phyloP scores from a whole-genome alignment of 495 filamentous ascomycete genomes.

The Entonaema liquescens region DNA sequence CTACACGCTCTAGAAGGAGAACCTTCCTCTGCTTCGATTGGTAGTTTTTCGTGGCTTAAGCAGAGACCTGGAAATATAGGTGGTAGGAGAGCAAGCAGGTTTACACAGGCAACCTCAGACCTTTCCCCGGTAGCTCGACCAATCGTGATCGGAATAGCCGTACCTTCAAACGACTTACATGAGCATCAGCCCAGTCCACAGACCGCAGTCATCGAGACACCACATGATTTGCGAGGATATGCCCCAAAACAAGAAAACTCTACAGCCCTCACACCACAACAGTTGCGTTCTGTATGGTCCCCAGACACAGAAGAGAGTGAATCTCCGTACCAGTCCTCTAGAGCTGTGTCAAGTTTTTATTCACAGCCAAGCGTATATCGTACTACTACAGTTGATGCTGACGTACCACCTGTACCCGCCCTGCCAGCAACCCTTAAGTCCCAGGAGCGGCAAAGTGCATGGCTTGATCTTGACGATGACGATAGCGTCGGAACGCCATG shows the following conservation, averaged over 20 bases:
- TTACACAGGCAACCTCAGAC: constrained; percentile 50
- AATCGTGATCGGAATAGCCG: constrained; percentile 80
- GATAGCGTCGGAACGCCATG: constrained; percentile 46
- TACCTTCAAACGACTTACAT: constrained; percentile 67
- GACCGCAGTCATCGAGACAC: constrained; percentile 56
- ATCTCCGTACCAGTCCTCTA: constrained; percentile 39
- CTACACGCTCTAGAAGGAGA: constrained; percentile 59
- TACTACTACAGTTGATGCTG: constrained; percentile 37
- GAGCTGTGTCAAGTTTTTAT: constrained; percentile 71
- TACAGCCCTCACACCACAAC: constrained; percentile 73
- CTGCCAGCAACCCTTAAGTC: constrained; percentile 58
- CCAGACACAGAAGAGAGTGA: constrained; percentile 54
- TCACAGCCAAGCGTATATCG: constrained; percentile 64
- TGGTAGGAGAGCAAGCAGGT: constrained; percentile 43
- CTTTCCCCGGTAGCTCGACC: constrained; percentile 79
- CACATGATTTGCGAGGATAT: constrained; percentile 47
- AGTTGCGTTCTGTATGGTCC: constrained; percentile 70
- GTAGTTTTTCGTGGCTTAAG: constrained; percentile 56
- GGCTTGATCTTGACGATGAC: constrained; percentile 30
- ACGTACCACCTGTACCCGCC: constrained; percentile 69
- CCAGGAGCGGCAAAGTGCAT: constrained; percentile 22
- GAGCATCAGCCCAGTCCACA: constrained; percentile 61
- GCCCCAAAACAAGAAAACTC: constrained; percentile 48
- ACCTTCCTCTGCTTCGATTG: constrained; percentile 50
- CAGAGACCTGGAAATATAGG: constrained; percentile 42